These are phyloP conservation scores for Rhodamnia rubescens DNA, from an alignment of 345 rosid genomes.

Conservation along the genomic window DNA sequence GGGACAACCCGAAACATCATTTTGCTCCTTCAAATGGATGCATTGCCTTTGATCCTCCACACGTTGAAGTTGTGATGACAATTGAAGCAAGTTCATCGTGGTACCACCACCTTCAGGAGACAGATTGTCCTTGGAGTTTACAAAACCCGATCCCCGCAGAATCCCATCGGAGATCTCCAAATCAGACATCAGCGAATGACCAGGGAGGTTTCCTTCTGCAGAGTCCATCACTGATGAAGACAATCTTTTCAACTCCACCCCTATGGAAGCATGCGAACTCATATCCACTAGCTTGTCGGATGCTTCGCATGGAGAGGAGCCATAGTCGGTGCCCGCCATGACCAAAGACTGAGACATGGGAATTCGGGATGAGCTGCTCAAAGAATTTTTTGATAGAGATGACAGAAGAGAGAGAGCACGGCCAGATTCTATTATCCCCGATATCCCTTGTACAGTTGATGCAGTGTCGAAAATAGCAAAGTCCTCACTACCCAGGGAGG, in stretches of 20 bases:
- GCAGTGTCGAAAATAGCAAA: constrained; percentile 17
- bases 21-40: constrained; percentile 38
- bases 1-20: constrained; percentile 28
- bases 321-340: constrained; percentile 1
- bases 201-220: constrained; percentile 16
- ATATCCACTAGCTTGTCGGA: constrained; percentile 8
- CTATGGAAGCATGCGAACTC: constrained; percentile 10
- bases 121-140: constrained; percentile 15
- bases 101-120: constrained; percentile 20
- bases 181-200: constrained; percentile 17
- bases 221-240: constrained; percentile 19
- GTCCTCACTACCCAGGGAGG: constrained; percentile 24
- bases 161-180: constrained; percentile 13
- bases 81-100: constrained; percentile 55
- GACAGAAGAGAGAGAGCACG: constrained; percentile 77
- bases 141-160: constrained; percentile 16
- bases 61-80: constrained; percentile 65
- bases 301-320: constrained; percentile 1
- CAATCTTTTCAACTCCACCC: constrained; percentile 16
- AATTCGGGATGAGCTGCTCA: constrained; percentile 18
- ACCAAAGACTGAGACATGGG: constrained; percentile 9
- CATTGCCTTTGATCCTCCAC: constrained; percentile 62
- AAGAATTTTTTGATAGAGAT: constrained; percentile 24
- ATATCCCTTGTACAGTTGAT: constrained; percentile 18
- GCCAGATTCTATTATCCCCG: constrained; percentile 22